phyloP scores from a whole-genome alignment of 2,329 filamentous ascomycete species.

The Diaporthe vaccinii region DNA sequence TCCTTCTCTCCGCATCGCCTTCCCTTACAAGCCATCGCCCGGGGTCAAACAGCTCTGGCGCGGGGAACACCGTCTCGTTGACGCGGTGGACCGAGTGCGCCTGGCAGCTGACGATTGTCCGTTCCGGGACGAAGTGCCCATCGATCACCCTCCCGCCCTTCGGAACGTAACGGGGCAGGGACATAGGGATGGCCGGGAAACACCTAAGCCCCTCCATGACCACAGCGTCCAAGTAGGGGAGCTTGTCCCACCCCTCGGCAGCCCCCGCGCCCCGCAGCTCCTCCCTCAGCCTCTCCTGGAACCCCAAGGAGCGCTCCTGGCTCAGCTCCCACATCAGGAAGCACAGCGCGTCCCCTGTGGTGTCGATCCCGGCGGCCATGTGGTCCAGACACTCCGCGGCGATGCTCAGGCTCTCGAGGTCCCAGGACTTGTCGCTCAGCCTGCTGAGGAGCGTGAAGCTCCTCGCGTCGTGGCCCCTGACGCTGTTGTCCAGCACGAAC shows the following conservation, averaged over 20 bases:
- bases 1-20: constrained; percentile 78
- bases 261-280: constrained; percentile 58
- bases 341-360: constrained; percentile 77
- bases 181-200: constrained; percentile 77
- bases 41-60: constrained; percentile 83
- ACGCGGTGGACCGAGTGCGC: constrained; percentile 72
- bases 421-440: constrained; percentile 65
- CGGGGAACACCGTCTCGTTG: constrained; percentile 77
- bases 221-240: constrained; percentile 73
- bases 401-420: constrained; percentile 66
- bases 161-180: constrained; percentile 72
- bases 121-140: constrained; percentile 65
- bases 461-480: constrained; percentile 58
- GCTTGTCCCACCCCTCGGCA: constrained; percentile 57
- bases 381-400: constrained; percentile 80
- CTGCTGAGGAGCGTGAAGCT: constrained; percentile 71
- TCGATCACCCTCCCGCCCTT: constrained; percentile 67
- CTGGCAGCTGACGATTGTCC: constrained; percentile 72
- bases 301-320: constrained; percentile 63
- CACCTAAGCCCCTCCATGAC: constrained; percentile 73
- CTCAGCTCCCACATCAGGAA: constrained; percentile 81
- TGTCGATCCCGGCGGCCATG: constrained; percentile 80
- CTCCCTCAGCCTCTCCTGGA: constrained; percentile 65
- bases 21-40: constrained; percentile 84
- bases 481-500: constrained; percentile 68